Conservation (phyloP, 2,329 filamentous ascomycete genomes). For the Xylariaceae sp. region DNA sequence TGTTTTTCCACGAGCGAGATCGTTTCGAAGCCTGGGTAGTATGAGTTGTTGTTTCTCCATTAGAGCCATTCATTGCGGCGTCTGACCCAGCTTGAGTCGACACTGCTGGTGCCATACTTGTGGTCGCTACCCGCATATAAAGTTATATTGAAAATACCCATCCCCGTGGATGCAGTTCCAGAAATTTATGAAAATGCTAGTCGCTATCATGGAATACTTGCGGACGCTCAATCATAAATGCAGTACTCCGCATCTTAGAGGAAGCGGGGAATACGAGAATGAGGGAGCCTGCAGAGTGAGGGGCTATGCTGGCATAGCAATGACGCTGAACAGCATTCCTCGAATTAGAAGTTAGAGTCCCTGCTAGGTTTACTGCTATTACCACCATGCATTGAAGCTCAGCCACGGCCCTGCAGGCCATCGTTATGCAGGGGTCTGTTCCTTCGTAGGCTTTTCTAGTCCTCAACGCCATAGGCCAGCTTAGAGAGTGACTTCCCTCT, state of each 20-base stretch:
- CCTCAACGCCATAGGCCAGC: neutral
- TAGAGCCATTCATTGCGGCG: neutral
- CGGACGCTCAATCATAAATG: neutral
- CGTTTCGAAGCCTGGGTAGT: neutral
- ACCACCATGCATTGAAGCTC: neutral
- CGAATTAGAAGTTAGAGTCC: neutral
- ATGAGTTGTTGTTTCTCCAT: neutral
- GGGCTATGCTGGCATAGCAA: neutral
- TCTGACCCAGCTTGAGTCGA: neutral
- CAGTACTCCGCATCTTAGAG: too few species aligned
- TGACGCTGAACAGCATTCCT: neutral
- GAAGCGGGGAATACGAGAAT: conserved; percentile 17
- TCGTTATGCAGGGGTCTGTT: too few species aligned
- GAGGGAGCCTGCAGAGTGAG: conserved; percentile 7
- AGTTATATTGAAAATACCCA: neutral
- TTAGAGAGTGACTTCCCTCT: neutral
- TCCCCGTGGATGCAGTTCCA: neutral
- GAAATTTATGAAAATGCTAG: neutral
- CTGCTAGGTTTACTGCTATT: neutral
- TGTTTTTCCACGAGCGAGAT: conserved; percentile 7
- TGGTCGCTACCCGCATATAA: too few species aligned
- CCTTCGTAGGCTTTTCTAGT: too few species aligned
- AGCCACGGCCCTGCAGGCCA: neutral
- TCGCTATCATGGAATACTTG: too few species aligned
- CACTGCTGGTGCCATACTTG: conserved; percentile 1